Percentiles rank a stretch among this genome's conserved stretches.
Conservation (phyloP, 2,329 filamentous ascomycete species). For the Dactylellina drechsleri region DNA sequence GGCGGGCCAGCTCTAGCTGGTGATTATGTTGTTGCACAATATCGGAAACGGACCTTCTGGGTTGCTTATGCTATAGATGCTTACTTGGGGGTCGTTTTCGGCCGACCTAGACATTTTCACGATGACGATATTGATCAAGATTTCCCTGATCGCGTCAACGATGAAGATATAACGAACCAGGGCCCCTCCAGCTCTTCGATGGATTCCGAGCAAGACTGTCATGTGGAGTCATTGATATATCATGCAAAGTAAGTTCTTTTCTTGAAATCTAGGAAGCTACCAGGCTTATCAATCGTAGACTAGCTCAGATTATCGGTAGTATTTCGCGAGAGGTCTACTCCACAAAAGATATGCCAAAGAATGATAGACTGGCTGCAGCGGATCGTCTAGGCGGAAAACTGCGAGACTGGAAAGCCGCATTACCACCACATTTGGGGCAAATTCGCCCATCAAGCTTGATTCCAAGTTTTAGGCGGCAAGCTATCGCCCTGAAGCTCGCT, state of each 20-base stretch:
- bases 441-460: constrained; percentile 65
- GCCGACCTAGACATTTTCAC: constrained; percentile 70
- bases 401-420: constrained; percentile 61
- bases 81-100: constrained; percentile 72
- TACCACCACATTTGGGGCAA: constrained; percentile 64
- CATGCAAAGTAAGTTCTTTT: constrained; percentile 62
- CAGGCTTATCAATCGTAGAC: constrained; percentile 56
- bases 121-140: constrained; percentile 73
- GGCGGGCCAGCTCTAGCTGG: constrained; percentile 57
- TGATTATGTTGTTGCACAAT: constrained; percentile 66
- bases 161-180: constrained; percentile 67
- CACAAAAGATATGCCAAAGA: constrained; percentile 60
- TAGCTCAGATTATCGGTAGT: constrained; percentile 62
- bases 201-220: constrained; percentile 64
- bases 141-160: constrained; percentile 68
- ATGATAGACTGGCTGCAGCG: constrained; percentile 62
- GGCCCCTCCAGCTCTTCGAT: constrained; percentile 59
- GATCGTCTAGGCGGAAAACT: constrained; percentile 62
- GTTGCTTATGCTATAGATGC: constrained; percentile 72
- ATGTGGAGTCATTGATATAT: constrained; percentile 66
- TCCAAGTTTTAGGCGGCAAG: constrained; percentile 65
- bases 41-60: constrained; percentile 72
- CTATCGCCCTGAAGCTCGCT: constrained; percentile 67
- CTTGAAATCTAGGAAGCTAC: constrained; percentile 24
- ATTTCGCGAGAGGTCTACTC: constrained; percentile 64